Conservation (phyloP, 2,329 filamentous ascomycete genomes). For the Fusarium sp. region DNA sequence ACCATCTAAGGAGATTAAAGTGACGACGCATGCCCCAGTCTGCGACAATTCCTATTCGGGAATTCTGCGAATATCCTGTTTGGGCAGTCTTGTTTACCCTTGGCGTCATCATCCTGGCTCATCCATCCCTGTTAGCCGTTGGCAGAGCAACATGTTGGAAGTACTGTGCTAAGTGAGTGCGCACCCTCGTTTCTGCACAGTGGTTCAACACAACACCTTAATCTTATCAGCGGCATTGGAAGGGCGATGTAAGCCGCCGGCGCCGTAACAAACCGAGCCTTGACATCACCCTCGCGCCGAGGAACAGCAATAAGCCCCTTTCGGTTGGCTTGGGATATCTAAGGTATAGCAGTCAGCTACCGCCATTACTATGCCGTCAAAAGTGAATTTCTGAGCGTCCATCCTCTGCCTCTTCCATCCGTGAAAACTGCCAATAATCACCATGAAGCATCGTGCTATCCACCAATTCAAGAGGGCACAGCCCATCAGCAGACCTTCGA, state of each 20-base stretch:
- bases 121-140: conserved; percentile 48
- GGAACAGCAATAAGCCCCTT: conserved; percentile 42
- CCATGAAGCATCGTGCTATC: conserved; percentile 54
- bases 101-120: conserved; percentile 14
- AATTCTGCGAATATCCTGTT: neutral
- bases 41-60: conserved; percentile 44
- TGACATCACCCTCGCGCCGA: conserved; percentile 50
- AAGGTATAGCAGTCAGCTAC: conserved; percentile 30
- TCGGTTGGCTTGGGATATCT: conserved; percentile 41
- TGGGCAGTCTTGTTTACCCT: conserved; percentile 13
- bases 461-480: conserved; percentile 52
- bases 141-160: conserved; percentile 55
- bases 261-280: conserved; percentile 59
- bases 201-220: conserved; percentile 6
- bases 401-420: conserved; percentile 16
- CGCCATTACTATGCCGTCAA: neutral
- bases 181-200: too few relatives aligned
- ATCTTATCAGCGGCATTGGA: conserved; percentile 26
- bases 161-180: too few relatives aligned
- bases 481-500: conserved; percentile 31
- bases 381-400: conserved; percentile 25
- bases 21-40: conserved; percentile 34
- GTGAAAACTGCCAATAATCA: conserved; percentile 23
- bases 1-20: conserved; percentile 20
- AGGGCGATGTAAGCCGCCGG: conserved; percentile 48